Evolutionary conservation across 164 flowering plant species (phyloP).

Genomic region (Liriodendron chinense): DNA sequence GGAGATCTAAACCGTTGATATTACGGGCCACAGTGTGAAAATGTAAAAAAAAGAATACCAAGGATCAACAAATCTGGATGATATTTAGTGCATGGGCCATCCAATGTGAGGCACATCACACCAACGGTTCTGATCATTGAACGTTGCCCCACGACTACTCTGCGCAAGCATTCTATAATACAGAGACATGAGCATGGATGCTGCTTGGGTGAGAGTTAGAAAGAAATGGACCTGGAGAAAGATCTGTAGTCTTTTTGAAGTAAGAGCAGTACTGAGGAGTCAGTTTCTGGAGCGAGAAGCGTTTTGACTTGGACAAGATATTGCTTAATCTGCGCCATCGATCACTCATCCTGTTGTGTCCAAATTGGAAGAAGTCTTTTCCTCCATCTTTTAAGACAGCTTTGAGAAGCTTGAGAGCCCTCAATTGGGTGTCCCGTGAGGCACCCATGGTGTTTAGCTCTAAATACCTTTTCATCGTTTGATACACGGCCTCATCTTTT

Average conservation of each 20-base stretch:
- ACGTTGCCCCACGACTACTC: background rate
- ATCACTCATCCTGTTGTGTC: conserved; percentile 33
- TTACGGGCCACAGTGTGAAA: no score
- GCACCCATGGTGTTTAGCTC: conserved; percentile 31
- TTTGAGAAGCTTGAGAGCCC: conserved; percentile 53
- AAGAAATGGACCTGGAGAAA: conserved; percentile 54
- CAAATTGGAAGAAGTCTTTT: conserved; percentile 42
- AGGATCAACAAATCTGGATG: background rate
- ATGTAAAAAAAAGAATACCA: no score
- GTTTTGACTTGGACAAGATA: conserved; percentile 30
- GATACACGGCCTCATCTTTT: conserved; percentile 49
- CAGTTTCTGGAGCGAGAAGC: conserved; percentile 48
- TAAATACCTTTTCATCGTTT: conserved; percentile 34
- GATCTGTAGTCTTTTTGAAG: conserved; percentile 32
- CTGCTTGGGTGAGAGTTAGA: background rate
- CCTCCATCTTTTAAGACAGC: conserved; percentile 33
- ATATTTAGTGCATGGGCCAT: no score
- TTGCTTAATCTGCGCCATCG: conserved; percentile 50
- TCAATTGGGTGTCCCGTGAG: conserved; percentile 59
- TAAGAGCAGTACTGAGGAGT: conserved; percentile 46
- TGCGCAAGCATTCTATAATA: no score
- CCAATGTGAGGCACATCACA: background rate
- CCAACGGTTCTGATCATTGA: no score
- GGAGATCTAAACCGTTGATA: no score
- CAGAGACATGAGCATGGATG: background rate